These are phyloP conservation scores for Onygenales sp. DNA, from an alignment of 2,329 filamentous ascomycete species.

Conservation along the genomic window DNA sequence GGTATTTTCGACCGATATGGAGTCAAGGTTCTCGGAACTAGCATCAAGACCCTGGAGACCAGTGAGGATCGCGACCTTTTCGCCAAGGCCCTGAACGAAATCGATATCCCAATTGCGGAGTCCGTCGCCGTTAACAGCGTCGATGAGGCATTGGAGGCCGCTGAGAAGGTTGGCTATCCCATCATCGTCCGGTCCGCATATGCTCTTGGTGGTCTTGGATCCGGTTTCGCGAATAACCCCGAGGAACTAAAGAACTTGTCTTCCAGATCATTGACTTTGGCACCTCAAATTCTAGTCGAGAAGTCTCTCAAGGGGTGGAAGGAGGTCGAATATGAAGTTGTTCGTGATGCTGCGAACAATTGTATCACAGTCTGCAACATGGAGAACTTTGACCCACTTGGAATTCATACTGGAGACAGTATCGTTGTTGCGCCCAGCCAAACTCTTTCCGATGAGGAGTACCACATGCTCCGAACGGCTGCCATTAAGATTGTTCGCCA, in stretches of 20 bases:
- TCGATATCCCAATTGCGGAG: slow-evolving; percentile 93
- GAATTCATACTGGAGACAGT: slow-evolving; percentile 96
- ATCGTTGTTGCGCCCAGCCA: slow-evolving; percentile 97
- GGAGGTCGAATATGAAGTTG: slow-evolving; percentile 97
- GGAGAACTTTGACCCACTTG: slow-evolving; percentile 97
- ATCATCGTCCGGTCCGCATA: slow-evolving; percentile 98
- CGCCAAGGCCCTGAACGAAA: slow-evolving; percentile 89
- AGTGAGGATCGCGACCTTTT: slow-evolving; percentile 96
- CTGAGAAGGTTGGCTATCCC: slow-evolving; percentile 80
- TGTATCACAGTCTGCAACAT: slow-evolving; percentile 99
- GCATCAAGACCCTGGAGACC: slow-evolving; percentile 85
- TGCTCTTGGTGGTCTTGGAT: slow-evolving; percentile 89
- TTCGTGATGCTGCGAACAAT: slow-evolving; percentile 94
- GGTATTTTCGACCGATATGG: slow-evolving; percentile 92
- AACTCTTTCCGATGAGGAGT: slow-evolving; percentile 95
- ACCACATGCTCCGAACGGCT: slow-evolving; percentile 96
- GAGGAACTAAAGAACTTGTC: slow-evolving; percentile 92
- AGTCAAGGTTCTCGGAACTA: slow-evolving; percentile 91
- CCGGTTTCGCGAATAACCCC: slow-evolving; percentile 87
- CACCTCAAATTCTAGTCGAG: slow-evolving; percentile 94
- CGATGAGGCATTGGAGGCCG: slow-evolving; percentile 84
- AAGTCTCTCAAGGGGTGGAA: slow-evolving; percentile 99
- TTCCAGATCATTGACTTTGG: slow-evolving; percentile 82
- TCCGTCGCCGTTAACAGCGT: slow-evolving; percentile 86
- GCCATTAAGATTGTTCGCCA: slow-evolving; percentile 98